Evolutionary conservation across 768 basidiomycete species (phyloP).

Genomic region (Suillus placidus): DNA sequence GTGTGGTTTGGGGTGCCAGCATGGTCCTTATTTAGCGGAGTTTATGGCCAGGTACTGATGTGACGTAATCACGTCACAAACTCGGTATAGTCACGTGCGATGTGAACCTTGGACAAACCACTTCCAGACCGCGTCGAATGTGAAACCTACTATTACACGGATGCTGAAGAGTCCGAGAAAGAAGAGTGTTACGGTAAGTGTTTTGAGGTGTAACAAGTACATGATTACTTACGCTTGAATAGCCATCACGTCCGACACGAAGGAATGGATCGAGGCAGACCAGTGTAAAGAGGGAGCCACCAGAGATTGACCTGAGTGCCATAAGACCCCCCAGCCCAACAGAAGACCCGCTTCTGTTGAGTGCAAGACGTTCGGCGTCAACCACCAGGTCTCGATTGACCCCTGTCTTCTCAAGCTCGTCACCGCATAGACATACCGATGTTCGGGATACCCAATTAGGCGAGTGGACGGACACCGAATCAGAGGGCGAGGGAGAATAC

Average conservation of each 20-base stretch:
- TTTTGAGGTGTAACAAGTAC: too few species aligned
- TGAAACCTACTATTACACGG: not conserved
- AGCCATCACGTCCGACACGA: slow-evolving; percentile 24
- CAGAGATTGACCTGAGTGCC: slow-evolving; percentile 61
- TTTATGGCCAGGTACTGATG: too few species aligned
- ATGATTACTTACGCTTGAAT: slow-evolving; percentile 20
- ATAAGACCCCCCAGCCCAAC: slow-evolving; percentile 73
- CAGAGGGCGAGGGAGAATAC: slow-evolving; percentile 54
- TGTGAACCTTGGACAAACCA: not conserved
- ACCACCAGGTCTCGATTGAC: slow-evolving; percentile 39
- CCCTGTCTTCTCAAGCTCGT: slow-evolving; percentile 39
- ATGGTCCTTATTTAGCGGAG: too few species aligned
- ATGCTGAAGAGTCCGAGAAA: slow-evolving; percentile 4
- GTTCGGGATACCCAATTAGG: slow-evolving; percentile 25
- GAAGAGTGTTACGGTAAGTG: slow-evolving; percentile 4
- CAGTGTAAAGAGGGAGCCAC: slow-evolving; percentile 64
- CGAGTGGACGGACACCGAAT: slow-evolving; percentile 24
- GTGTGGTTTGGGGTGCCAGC: too few species aligned
- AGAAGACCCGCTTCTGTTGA: slow-evolving; percentile 74
- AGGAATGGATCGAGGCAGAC: slow-evolving; percentile 2
- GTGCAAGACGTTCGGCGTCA: slow-evolving; percentile 39
- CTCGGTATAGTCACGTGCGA: not conserved
- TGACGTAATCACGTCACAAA: not conserved
- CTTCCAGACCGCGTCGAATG: not conserved
- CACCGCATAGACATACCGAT: slow-evolving; percentile 19